phyloP scores from a whole-genome alignment of 1,284 basidiomycete genomes.

The Phlebopus sp. region DNA sequence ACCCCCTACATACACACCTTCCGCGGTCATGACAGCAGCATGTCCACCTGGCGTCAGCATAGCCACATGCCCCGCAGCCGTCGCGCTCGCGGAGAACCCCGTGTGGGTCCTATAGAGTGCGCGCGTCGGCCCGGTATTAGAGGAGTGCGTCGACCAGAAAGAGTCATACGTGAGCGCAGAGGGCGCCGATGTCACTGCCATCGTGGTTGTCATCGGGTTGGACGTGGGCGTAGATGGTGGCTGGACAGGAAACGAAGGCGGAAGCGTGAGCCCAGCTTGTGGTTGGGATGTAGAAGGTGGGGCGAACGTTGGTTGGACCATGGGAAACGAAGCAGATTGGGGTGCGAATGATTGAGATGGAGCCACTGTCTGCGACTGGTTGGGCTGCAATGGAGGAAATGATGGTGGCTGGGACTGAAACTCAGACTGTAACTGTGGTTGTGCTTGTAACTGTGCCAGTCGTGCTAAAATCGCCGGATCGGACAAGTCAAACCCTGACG shows the following conservation, averaged over 20 bases:
- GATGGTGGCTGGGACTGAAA: slow-evolving; percentile 3
- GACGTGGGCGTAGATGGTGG: slow-evolving; percentile 1
- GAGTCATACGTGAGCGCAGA: slow-evolving; percentile 57
- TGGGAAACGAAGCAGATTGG: neutral
- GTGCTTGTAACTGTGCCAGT: slow-evolving; percentile 25
- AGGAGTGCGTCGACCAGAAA: slow-evolving; percentile 59
- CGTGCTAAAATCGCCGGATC: slow-evolving; percentile 24
- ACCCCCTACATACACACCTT: slow-evolving; percentile 32
- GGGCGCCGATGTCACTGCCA: slow-evolving; percentile 9
- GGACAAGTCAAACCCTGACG: slow-evolving; percentile 16
- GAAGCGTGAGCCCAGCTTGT: slow-evolving; percentile 7
- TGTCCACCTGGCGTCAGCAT: slow-evolving; percentile 33
- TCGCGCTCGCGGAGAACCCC: slow-evolving; percentile 26
- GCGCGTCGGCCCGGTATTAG: slow-evolving; percentile 25
- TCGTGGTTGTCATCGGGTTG: neutral
- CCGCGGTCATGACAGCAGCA: slow-evolving; percentile 30
- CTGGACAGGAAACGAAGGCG: slow-evolving; percentile 9
- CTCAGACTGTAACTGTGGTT: slow-evolving; percentile 11
- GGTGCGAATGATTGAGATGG: slow-evolving; percentile 1
- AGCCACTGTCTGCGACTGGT: neutral
- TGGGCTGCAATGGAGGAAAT: neutral
- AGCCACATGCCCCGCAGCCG: slow-evolving; percentile 27
- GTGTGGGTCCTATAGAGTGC: slow-evolving; percentile 33
- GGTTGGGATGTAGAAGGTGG: slow-evolving; percentile 11
- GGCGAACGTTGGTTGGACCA: slow-evolving; percentile 1